Evolutionary conservation across 2,329 filamentous ascomycete species (phyloP), one percentile per base, ranked within the genome.

Genomic region (Xylaria sp.): DNA sequence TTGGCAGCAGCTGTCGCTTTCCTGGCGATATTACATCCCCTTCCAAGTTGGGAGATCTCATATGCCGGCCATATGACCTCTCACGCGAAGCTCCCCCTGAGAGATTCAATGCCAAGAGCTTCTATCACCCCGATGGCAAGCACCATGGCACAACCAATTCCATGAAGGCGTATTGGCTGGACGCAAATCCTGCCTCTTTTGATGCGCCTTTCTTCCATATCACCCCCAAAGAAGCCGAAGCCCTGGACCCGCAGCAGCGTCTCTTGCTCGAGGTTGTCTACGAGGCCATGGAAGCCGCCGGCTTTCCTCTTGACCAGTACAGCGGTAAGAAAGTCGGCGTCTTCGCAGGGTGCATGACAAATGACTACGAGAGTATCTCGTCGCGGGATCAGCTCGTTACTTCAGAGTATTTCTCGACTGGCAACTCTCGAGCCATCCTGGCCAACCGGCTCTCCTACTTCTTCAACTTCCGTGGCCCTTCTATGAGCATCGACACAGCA

Each of bases 381-480:
- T 71, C 74, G 11, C 72, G 76, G n/a, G 76, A 79, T 40, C 77
- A 78, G n/a, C 68, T 77, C 1, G 44, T 60, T 9, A 66, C 73
- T 1, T 75, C 74, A 23, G 73, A 76, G 57, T 78, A 78, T 38
- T 81, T 80, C 58, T 71, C 75, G 1, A 79, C 78, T 6, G 80
- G 80, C 4, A 78, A 76, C 36, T 78, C 77, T 28, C 71, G 75
- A 1, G 73, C 78, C 26, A 79, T 82, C 26, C 71, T 81, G 20
- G 74, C 80, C 3, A 83, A 83, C 72, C 74, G 81, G 0, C 72
- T 83, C 28, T 81, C 80, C 0, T 81, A 82, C 68, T 79, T 79
- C 65, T 83, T 81, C 72, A 78, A 83, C 67, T 78, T 81, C 48
- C 75, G 74, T 0, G 81, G 81, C 6, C 79, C 80, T 10, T 80